These are phyloP conservation scores for Lycium barbarum DNA, from an alignment of 257 asterid genomes.

Conservation along the genomic window DNA sequence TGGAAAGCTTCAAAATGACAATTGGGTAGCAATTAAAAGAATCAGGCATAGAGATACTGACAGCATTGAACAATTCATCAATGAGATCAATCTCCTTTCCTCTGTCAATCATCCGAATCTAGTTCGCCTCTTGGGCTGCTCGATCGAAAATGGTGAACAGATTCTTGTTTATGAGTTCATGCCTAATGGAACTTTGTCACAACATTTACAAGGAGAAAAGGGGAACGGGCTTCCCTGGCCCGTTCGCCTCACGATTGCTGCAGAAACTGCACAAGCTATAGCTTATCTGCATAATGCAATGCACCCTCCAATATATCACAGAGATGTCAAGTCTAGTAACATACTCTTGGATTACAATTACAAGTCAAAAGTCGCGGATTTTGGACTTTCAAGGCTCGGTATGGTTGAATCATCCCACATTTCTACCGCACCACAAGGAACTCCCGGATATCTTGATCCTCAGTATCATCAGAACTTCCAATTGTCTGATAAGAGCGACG, in stretches of 20 bases:
- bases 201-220: constrained; percentile 64
- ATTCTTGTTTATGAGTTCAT: constrained; percentile 80
- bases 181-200: constrained; percentile 83
- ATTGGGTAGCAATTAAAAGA: constrained; percentile 80
- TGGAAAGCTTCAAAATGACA: constrained; percentile 59
- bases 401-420: constrained; percentile 68
- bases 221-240: constrained; percentile 67
- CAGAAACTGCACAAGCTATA: constrained; percentile 82
- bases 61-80: constrained; percentile 67
- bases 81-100: constrained; percentile 82
- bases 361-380: constrained; percentile 78
- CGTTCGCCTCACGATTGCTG: constrained; percentile 62
- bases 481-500: constrained; percentile 92
- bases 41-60: constrained; percentile 54
- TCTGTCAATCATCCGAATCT: constrained; percentile 80
- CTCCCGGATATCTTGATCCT: constrained; percentile 94
- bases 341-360: constrained; percentile 61
- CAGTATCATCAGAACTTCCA: constrained; percentile 94
- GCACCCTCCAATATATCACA: constrained; percentile 78
- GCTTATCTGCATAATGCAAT: constrained; percentile 70
- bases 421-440: constrained; percentile 96
- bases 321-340: constrained; percentile 83
- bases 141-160: constrained; percentile 72
- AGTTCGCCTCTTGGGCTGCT: constrained; percentile 77
- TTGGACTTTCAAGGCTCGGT: constrained; percentile 80